Evolutionary conservation across 2,329 filamentous ascomycete genomes (phyloP).

Genomic region (Fusarium continuum): DNA sequence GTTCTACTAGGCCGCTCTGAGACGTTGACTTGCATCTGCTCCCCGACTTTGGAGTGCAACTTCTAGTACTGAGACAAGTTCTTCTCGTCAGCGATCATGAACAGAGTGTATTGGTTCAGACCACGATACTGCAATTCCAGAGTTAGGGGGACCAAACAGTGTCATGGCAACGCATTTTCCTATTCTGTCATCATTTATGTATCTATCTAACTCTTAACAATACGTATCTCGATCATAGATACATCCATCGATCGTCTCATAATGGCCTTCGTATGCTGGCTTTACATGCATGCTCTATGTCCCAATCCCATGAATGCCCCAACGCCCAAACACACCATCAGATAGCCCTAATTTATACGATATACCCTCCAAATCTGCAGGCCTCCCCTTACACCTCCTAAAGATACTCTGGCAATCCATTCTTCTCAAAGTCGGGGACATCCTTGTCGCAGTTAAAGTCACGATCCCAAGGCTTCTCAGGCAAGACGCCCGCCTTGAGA

Average conservation of each 20-base stretch:
- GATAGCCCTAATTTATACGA: background rate
- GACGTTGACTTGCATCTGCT: background rate
- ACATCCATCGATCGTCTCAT: constrained; percentile 11
- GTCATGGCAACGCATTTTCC: background rate
- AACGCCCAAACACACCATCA: constrained; percentile 17
- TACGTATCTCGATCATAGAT: background rate
- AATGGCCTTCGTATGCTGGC: constrained; percentile 14
- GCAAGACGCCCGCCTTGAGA: constrained; percentile 80
- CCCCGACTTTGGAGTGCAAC: background rate
- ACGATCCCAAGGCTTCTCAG: constrained; percentile 74
- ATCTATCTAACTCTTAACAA: constrained; percentile 13
- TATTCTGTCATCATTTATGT: constrained; percentile 7
- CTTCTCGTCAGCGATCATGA: background rate
- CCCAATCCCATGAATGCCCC: background rate
- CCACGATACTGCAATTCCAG: background rate
- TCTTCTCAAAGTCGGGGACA: constrained; percentile 62
- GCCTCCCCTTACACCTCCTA: constrained; percentile 20
- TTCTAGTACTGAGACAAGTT: background rate
- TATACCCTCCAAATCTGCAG: constrained; percentile 8
- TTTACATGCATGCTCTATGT: constrained; percentile 10
- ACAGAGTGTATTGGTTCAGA: background rate
- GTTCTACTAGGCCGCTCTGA: background rate
- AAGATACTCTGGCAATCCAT: constrained; percentile 61
- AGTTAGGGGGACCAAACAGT: background rate
- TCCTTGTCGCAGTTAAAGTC: constrained; percentile 72